These are phyloP conservation scores for Luffa acutangula DNA, from an alignment of 306 rosid species.

Conservation along the genomic window DNA sequence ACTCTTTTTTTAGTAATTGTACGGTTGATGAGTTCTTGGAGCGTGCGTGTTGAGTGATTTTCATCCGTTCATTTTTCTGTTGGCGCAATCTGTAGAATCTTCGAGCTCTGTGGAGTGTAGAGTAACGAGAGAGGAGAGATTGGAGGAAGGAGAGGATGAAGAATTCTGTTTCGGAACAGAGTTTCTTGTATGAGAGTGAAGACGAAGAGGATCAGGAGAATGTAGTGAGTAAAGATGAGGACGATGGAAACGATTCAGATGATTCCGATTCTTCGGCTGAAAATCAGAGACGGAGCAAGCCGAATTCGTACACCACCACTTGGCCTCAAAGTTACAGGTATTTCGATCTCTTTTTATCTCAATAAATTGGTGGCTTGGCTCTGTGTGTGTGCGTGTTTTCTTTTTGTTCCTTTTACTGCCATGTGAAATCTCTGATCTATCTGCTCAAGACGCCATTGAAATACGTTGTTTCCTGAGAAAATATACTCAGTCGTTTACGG, in stretches of 20 bases:
- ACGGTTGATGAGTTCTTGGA: background rate
- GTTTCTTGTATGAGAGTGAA: constrained; percentile 66
- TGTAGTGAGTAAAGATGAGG: constrained; percentile 37
- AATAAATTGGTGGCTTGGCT: background rate
- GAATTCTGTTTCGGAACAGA: constrained; percentile 55
- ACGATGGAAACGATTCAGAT: constrained; percentile 65
- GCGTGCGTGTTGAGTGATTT: background rate
- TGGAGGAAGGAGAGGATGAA: background rate
- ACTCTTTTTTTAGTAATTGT: too few relatives aligned
- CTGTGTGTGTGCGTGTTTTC: background rate
- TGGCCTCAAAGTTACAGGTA: constrained; percentile 99
- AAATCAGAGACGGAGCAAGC: constrained; percentile 41
- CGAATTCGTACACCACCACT: constrained; percentile 50
- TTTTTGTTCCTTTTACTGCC: background rate
- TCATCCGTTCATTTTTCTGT: background rate
- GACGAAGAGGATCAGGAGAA: constrained; percentile 58
- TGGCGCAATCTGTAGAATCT: background rate
- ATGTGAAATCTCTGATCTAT: background rate
- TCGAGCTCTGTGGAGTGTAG: background rate
- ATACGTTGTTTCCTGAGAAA: background rate
- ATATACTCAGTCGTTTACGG: background rate
- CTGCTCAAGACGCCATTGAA: background rate
- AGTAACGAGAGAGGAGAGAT: background rate
- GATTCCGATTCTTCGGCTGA: constrained; percentile 55
- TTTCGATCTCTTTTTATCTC: background rate